Evolutionary conservation across 1,139 yeast genomes (phyloP), one percentile per base, ranked within the genome.

Genomic region (Sugiyamaella sp.): DNA sequence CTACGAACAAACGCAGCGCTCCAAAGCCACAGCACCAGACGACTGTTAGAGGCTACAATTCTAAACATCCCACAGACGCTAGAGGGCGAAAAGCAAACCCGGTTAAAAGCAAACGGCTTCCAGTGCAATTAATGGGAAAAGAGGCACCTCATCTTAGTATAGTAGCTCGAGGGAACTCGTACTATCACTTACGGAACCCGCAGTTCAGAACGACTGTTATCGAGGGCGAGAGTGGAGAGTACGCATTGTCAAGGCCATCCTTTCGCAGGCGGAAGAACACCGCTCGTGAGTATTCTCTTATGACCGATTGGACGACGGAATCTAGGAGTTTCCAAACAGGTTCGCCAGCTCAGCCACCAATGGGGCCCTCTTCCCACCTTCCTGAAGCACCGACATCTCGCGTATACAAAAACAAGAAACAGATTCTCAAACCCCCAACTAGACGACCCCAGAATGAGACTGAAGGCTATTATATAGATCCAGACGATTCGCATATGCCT

Each of bases 191-290:
- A 17, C 14, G 55, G 22, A 20, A 17, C 27, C 29, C 35, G 16
- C 55, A 32, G 25, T 54, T 45, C 24, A 46, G 50, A 33, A 56
- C 52, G 2, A 44, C 57, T 6, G 41, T 56, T 14, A 17, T 56
- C 19, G 56, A 56, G 29, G 45, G 21, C n/a, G 42, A 48, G 1
- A 53, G 51, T 33, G 59, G 59, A n/a, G 17, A 32, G 14, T 51
- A 49, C 45, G 52, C 57, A 16, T 27, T 53, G 17, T 39, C 52
- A 25, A 32, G 52, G 35, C 45, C 45, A n/a, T n/a, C n/a, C n/a
- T n/a, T n/a, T n/a, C n/a, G n/a, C n/a, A n/a, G n/a, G n/a, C n/a
- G n/a, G n/a, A n/a, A n/a, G n/a, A n/a, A 27, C 45, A 41, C 29
- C 29, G 29, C 5, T 24, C n/a, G n/a, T n/a, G n/a, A n/a, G n/a